These are phyloP conservation scores for Homolaphlyctis polyrhiza DNA, from an alignment of 371 early-diverging fungal genomes.

Conservation along the genomic window DNA sequence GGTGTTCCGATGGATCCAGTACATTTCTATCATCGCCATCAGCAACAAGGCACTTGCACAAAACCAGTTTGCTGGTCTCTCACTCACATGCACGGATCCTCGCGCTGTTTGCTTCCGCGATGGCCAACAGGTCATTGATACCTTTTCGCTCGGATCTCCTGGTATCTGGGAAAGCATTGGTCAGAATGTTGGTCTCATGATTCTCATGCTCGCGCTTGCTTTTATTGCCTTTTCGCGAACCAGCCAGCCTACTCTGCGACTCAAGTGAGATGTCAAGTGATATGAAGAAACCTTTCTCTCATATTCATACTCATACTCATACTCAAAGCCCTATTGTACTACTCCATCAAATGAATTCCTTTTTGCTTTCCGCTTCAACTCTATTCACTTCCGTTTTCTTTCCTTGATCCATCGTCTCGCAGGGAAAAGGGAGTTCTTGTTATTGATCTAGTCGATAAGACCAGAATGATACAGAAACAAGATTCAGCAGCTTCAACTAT, in stretches of 20 bases:
- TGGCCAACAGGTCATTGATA: neutral
- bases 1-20: constrained; percentile 31
- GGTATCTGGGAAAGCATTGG: neutral
- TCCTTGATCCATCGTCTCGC: too few relatives aligned
- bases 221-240: constrained; percentile 13
- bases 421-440: too few relatives aligned
- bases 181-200: neutral
- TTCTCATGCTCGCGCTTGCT: constrained; percentile 9
- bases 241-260: constrained; percentile 13
- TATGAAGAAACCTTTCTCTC: too few relatives aligned
- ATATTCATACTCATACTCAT: too few relatives aligned
- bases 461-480: too few relatives aligned
- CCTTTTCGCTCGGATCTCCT: neutral
- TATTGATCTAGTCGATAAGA: too few relatives aligned
- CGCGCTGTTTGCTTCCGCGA: neutral
- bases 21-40: constrained; percentile 34
- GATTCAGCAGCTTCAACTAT: too few relatives aligned
- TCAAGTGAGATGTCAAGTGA: too few relatives aligned
- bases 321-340: too few relatives aligned
- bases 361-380: too few relatives aligned
- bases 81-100: neutral
- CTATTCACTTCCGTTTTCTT: too few relatives aligned
- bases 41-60: constrained; percentile 26
- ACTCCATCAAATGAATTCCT: too few relatives aligned
- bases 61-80: constrained; percentile 18